These are phyloP conservation scores for Verticillium nonalfalfae DNA, from an alignment of 2,329 filamentous ascomycete genomes.

Conservation along the genomic window DNA sequence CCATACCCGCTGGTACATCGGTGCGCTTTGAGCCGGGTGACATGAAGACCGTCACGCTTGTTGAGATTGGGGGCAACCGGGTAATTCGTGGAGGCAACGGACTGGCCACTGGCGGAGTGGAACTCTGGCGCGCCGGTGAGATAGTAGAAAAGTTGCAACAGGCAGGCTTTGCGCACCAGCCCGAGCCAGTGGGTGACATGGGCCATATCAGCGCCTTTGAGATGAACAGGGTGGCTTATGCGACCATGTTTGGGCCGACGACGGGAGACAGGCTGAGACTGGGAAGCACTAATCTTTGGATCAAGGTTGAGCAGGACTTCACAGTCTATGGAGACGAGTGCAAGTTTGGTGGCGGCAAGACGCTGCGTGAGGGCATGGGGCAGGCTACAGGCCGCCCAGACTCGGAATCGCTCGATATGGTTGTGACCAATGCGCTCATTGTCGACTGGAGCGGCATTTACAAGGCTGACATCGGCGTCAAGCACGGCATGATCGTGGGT, in stretches of 20 bases:
- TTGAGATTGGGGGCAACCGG: slow-evolving; percentile 77
- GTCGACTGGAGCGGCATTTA: slow-evolving; percentile 90
- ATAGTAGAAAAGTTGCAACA: slow-evolving; percentile 62
- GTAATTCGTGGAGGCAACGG: slow-evolving; percentile 81
- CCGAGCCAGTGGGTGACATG: slow-evolving; percentile 53
- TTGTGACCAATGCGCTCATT: slow-evolving; percentile 84
- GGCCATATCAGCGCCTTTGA: slow-evolving; percentile 54
- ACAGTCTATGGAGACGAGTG: slow-evolving; percentile 89
- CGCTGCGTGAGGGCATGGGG: slow-evolving; percentile 90
- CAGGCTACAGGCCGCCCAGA: slow-evolving; percentile 75
- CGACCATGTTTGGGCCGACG: slow-evolving; percentile 88
- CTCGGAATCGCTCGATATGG: slow-evolving; percentile 69
- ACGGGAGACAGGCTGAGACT: slow-evolving; percentile 79
- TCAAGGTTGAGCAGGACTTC: slow-evolving; percentile 80
- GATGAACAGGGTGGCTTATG: slow-evolving; percentile 75
- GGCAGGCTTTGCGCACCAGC: slow-evolving; percentile 72
- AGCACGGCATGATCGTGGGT: slow-evolving; percentile 75
- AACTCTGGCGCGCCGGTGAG: slow-evolving; percentile 53
- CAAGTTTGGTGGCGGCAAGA: slow-evolving; percentile 92
- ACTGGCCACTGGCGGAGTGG: slow-evolving; percentile 67
- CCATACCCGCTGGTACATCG: slow-evolving; percentile 86
- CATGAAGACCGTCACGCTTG: slow-evolving; percentile 80
- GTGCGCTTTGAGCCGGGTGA: slow-evolving; percentile 93
- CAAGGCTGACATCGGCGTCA: slow-evolving; percentile 95
- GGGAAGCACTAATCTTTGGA: slow-evolving; percentile 81